Conservation (phyloP, 345 rosid species). For the Murraya koenigii region DNA sequence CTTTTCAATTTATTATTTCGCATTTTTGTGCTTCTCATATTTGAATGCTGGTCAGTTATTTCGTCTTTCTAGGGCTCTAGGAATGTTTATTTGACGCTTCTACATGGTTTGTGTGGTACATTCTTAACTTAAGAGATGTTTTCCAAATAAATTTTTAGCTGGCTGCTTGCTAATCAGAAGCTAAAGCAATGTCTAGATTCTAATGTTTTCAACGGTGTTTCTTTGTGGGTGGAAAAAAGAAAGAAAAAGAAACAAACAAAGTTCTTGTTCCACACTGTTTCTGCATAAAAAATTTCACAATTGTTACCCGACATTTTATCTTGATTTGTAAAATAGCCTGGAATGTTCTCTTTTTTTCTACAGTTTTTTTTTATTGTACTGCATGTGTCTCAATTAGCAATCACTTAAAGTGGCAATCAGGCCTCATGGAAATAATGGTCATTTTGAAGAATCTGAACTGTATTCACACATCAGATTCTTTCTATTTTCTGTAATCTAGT, state of each 20-base stretch:
- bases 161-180: background rate
- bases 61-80: background rate
- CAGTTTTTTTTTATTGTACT: background rate
- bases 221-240: background rate
- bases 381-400: background rate
- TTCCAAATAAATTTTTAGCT: background rate
- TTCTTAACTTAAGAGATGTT: background rate
- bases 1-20: background rate
- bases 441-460: background rate
- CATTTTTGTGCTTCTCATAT: background rate
- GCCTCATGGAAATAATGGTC: background rate
- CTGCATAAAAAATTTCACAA: background rate
- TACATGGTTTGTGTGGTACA: background rate
- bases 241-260: background rate
- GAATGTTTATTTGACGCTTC: background rate
- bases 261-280: background rate
- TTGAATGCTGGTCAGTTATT: background rate
- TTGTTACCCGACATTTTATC: background rate
- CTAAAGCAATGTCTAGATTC: background rate
- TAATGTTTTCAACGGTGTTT: no score
- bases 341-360: background rate
- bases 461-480: background rate
- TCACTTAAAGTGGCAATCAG: background rate
- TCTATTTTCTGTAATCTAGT: background rate
- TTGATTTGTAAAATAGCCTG: background rate